Evolutionary conservation across 768 basidiomycete species (phyloP).

Genomic region (Stropharia rugosoannulata): DNA sequence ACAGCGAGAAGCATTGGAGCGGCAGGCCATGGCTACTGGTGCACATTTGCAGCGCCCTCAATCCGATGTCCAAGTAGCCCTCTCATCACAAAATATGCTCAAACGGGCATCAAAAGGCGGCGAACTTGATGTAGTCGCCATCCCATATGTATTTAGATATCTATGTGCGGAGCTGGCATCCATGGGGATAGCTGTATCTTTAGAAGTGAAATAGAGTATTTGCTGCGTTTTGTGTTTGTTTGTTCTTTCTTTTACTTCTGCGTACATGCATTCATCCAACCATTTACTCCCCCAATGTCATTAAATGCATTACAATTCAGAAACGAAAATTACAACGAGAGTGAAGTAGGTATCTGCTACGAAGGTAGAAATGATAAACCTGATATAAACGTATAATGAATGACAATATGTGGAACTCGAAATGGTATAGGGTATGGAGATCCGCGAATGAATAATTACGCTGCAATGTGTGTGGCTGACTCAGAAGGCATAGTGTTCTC

Average conservation of each 20-base stretch:
- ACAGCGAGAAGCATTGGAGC: slow-evolving; percentile 59
- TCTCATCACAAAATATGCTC: slow-evolving; percentile 69
- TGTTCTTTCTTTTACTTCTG: background rate
- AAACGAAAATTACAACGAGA: slow-evolving; percentile 8
- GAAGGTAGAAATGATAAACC: slow-evolving; percentile 4
- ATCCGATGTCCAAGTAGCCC: slow-evolving; percentile 60
- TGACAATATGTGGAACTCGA: slow-evolving; percentile 13
- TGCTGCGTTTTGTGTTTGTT: slow-evolving; percentile 2
- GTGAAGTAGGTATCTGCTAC: slow-evolving; percentile 7
- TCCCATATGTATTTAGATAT: slow-evolving; percentile 94
- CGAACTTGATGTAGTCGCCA: slow-evolving; percentile 91
- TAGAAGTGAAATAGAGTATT: slow-evolving; percentile 60
- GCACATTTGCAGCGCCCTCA: slow-evolving; percentile 42
- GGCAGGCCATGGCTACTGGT: slow-evolving; percentile 58
- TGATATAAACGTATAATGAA: slow-evolving; percentile 12
- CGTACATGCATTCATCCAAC: background rate
- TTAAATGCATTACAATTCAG: slow-evolving; percentile 12
- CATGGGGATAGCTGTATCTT: slow-evolving; percentile 93
- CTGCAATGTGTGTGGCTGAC: slow-evolving; percentile 12
- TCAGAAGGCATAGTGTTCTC: slow-evolving; percentile 3
- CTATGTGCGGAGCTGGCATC: slow-evolving; percentile 96
- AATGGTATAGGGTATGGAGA: slow-evolving; percentile 18
- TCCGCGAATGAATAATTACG: slow-evolving; percentile 9
- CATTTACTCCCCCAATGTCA: background rate
- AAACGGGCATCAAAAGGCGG: slow-evolving; percentile 62